phyloP scores from a whole-genome alignment of 1,284 basidiomycete genomes.

The Rhodotorula sp. region DNA sequence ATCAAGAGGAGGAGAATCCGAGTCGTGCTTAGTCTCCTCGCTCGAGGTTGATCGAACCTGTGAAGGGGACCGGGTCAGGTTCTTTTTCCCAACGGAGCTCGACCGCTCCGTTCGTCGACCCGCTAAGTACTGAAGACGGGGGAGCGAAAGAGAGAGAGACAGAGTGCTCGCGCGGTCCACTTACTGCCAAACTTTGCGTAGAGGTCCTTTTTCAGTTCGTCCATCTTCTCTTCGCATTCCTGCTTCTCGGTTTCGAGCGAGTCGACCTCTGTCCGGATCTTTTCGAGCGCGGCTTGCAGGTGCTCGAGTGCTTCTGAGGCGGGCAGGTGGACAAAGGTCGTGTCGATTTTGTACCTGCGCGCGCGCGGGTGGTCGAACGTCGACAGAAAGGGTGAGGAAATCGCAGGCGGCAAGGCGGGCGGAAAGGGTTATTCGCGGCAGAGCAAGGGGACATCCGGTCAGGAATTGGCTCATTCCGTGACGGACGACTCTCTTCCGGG shows the following conservation, averaged over 20 bases:
- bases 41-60: constrained; percentile 35
- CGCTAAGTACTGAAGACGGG: rapidly evolving
- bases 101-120: too few relatives aligned
- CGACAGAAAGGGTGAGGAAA: background rate
- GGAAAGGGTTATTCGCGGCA: background rate
- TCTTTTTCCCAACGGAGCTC: too few relatives aligned
- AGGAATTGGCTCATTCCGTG: background rate
- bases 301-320: constrained; percentile 69
- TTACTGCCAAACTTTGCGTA: constrained; percentile 45
- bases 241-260: constrained; percentile 60
- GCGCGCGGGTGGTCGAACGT: background rate
- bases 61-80: background rate
- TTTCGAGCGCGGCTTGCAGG: constrained; percentile 67
- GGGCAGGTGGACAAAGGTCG: constrained; percentile 78
- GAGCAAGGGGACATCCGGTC: background rate
- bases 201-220: constrained; percentile 77
- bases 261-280: constrained; percentile 62
- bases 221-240: constrained; percentile 80
- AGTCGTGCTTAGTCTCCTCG: constrained; percentile 14
- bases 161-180: constrained; percentile 1
- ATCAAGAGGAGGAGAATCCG: background rate
- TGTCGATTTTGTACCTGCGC: constrained; percentile 80
- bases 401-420: background rate
- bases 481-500: too few relatives aligned
- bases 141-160: background rate